Conservation (phyloP, 352 stramenopile species). For the Sclerospora graminicola region DNA sequence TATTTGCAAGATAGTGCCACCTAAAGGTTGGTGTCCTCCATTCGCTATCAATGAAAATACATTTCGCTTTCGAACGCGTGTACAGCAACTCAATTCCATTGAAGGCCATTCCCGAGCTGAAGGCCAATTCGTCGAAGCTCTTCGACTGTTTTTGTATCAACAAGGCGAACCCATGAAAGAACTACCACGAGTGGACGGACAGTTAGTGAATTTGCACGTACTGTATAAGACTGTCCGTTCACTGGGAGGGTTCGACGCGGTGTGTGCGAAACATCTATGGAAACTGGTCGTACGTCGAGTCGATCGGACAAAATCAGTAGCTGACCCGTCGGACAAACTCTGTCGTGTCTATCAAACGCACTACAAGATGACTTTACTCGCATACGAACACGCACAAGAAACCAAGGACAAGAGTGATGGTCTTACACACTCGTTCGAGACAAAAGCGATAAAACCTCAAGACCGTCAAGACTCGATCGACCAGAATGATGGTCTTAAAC, state of each 20-base stretch:
- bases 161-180: conserved; percentile 69
- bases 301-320: conserved; percentile 38
- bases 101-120: conserved; percentile 71
- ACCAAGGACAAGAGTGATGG: conserved; percentile 1
- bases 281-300: conserved; percentile 50
- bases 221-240: conserved; percentile 57
- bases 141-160: conserved; percentile 78
- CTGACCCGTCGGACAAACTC: conserved; percentile 33
- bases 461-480: conserved; percentile 16
- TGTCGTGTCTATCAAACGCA: conserved; percentile 41
- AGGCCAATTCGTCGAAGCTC: conserved; percentile 67
- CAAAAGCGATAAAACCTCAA: conserved; percentile 19
- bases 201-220: conserved; percentile 57
- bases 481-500: neutral
- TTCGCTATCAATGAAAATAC: conserved; percentile 82
- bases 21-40: conserved; percentile 87
- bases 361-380: conserved; percentile 40
- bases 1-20: conserved; percentile 98
- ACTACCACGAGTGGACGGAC: conserved; percentile 54
- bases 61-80: conserved; percentile 90
- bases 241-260: conserved; percentile 38
- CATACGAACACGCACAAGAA: conserved; percentile 39
- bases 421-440: conserved; percentile 2
- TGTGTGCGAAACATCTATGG: conserved; percentile 32
- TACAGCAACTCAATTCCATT: conserved; percentile 93